Conservation (phyloP, 2,329 filamentous ascomycete species). For the Dothiorella sarmentorum region DNA sequence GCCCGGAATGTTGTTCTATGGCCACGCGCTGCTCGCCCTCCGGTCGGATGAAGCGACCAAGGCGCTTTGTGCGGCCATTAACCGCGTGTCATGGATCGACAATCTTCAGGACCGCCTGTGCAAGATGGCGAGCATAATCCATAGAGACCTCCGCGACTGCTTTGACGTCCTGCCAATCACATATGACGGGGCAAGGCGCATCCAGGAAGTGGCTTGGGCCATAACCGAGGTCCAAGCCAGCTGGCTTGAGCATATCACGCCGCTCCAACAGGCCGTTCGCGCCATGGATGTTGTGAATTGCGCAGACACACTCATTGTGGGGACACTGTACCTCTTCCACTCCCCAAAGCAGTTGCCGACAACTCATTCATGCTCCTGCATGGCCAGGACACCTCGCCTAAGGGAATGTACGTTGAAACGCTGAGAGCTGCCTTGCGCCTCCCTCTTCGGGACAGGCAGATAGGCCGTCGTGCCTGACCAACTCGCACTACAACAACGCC, state of each 20-base stretch:
- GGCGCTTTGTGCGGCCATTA: background rate
- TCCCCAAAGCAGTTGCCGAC: too few relatives aligned
- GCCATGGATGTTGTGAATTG: background rate
- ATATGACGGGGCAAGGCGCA: background rate
- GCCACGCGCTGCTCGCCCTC: background rate
- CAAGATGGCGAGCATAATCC: background rate
- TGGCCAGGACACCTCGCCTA: too few relatives aligned
- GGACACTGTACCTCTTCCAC: too few relatives aligned
- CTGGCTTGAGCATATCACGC: background rate
- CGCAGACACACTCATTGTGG: too few relatives aligned
- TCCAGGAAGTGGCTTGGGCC: background rate
- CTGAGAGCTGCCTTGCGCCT: too few relatives aligned
- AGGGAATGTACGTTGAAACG: too few relatives aligned
- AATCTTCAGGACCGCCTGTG: background rate
- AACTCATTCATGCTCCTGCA: too few relatives aligned
- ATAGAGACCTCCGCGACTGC: background rate
- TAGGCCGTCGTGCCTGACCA: too few relatives aligned
- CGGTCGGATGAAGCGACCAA: background rate
- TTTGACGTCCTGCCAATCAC: background rate
- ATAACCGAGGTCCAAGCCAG: background rate
- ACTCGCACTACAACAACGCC: too few relatives aligned
- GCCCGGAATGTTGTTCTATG: too few relatives aligned
- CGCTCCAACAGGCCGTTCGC: background rate
- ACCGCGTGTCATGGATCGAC: background rate
- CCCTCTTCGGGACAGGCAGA: too few relatives aligned